Base-by-base conservation (phyloP, 257 asterid species). In the Paraleonurus japonicus region DNA sequence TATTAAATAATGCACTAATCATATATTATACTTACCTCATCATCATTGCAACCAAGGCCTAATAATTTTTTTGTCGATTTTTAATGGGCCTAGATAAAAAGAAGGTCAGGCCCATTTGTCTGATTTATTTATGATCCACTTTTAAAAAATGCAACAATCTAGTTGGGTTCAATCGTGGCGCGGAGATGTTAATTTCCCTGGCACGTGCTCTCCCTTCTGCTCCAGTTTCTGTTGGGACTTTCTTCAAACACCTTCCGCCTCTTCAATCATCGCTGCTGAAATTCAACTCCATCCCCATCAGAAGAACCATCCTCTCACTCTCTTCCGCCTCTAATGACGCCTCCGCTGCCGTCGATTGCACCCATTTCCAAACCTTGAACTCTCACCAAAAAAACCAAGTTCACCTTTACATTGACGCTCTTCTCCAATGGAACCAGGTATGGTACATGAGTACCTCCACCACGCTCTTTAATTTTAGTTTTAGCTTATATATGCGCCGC, bases 401-500 rank as follows among this genome's bases (percentile, higher is more conserved):
- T 61, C 81, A 81, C 61, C 84, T 81, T 65, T 94, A 86, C 81
- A 76, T 89, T 6, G 87, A 81, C 69, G 69, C 93, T 35, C 97
- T 94, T 61, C 95, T 91, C 72, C 75, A 89, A 76, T 91, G 99
- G 96, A 94, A 94, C 84, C 96, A 94, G 98, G 97, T 93, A 70
- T 33, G 28, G n/a, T 73, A 3, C 70, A 13, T 19, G 13, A 53
- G 15, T 24, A 17, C 39, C 16, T 63, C 41, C 22, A 3, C 47
- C 26, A 17, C 1, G 10, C n/a, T 64, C 22, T 57, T 37, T n/a
- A 4, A 58, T 41, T 39, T 5, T 26, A 4, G 4, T 50, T 48
- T 1, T 61, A 23, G 41, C n/a, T 23, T 76, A 37, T 28, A 3
- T n/a, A 0, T 32, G 66, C 75, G 72, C 45, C 69, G 76, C 4